Evolutionary conservation across 352 stramenopile genomes (phyloP).

Genomic region (Phytophthora pistaciae): DNA sequence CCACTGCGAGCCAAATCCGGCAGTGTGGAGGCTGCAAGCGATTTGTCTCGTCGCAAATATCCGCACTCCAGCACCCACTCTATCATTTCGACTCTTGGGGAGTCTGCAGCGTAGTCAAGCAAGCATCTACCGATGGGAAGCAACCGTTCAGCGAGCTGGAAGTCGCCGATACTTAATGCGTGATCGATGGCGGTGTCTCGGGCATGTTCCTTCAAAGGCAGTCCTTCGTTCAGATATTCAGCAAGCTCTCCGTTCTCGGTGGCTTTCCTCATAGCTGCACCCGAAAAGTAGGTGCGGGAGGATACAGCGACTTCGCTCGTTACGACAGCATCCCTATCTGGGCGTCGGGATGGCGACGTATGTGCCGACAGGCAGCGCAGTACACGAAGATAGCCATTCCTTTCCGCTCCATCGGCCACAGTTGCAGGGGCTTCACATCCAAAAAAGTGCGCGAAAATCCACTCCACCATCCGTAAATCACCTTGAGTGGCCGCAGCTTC

Average conservation of each 20-base stretch:
- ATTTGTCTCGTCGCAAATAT: slow-evolving; percentile 5
- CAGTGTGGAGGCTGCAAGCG: background rate
- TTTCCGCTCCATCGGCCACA: background rate
- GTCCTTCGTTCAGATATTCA: slow-evolving; percentile 5
- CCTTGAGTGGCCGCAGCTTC: background rate
- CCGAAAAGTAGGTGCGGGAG: background rate
- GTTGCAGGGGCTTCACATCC: slow-evolving; percentile 2
- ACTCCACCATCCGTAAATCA: slow-evolving; percentile 6
- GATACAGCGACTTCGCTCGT: background rate
- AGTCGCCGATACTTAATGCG: slow-evolving; percentile 3
- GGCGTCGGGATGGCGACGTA: background rate
- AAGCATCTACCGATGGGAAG: background rate
- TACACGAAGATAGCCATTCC: slow-evolving; percentile 2
- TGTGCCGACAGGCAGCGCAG: slow-evolving; percentile 6
- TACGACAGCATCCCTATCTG: background rate
- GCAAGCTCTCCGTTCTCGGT: slow-evolving; percentile 10
- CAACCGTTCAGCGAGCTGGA: slow-evolving; percentile 1
- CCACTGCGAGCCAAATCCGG: background rate
- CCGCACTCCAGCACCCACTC: slow-evolving; percentile 4
- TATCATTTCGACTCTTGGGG: background rate
- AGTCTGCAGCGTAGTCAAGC: background rate
- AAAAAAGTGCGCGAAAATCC: slow-evolving; percentile 13
- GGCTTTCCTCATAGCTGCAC: background rate
- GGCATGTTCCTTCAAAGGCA: background rate
- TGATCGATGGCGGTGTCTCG: background rate